Evolutionary conservation across 2,329 filamentous ascomycete genomes (phyloP).

Genomic region (Fusarium pseudograminearum): DNA sequence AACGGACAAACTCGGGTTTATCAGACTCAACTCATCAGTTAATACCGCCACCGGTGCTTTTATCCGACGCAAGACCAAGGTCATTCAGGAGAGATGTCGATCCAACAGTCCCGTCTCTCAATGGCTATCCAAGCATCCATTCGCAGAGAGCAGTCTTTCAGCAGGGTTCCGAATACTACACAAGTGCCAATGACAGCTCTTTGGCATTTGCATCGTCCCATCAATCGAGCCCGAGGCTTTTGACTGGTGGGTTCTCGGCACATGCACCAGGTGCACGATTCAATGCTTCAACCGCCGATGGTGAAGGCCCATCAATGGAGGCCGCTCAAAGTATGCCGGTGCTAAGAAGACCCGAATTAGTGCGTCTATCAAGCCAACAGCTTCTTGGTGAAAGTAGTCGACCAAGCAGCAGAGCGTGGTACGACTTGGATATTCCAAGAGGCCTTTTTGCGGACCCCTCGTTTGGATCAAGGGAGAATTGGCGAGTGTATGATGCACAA

Average conservation of each 20-base stretch:
- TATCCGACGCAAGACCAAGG: slow-evolving; percentile 43
- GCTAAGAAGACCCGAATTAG: slow-evolving; percentile 44
- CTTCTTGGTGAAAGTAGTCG: slow-evolving; percentile 31
- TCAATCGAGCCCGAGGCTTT: slow-evolving; percentile 44
- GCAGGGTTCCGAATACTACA: slow-evolving; percentile 44
- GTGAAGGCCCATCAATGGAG: slow-evolving; percentile 28
- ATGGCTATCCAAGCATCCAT: slow-evolving; percentile 45
- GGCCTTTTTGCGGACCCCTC: slow-evolving; percentile 49
- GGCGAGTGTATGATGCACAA: slow-evolving; percentile 49
- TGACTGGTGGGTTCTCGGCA: slow-evolving; percentile 29
- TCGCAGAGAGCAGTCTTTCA: slow-evolving; percentile 35
- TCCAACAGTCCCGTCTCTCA: slow-evolving; percentile 47
- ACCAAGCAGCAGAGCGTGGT: slow-evolving; percentile 41
- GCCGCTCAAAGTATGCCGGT: slow-evolving; percentile 43
- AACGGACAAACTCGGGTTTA: slow-evolving; percentile 46
- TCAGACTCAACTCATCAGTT: slow-evolving; percentile 51
- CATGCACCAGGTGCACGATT: slow-evolving; percentile 11
- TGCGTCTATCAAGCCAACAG: slow-evolving; percentile 41
- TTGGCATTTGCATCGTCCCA: slow-evolving; percentile 50
- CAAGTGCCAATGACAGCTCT: slow-evolving; percentile 52
- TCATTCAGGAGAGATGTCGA: slow-evolving; percentile 49
- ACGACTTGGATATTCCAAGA: slow-evolving; percentile 41
- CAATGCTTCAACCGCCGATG: slow-evolving; percentile 1
- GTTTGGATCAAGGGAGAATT: slow-evolving; percentile 55
- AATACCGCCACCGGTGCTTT: slow-evolving; percentile 48